Percentiles rank a stretch among this genome's conserved stretches.
Evolutionary conservation across 108 stramenopile species (phyloP).

Genomic region (Licmophora abbreviata): DNA sequence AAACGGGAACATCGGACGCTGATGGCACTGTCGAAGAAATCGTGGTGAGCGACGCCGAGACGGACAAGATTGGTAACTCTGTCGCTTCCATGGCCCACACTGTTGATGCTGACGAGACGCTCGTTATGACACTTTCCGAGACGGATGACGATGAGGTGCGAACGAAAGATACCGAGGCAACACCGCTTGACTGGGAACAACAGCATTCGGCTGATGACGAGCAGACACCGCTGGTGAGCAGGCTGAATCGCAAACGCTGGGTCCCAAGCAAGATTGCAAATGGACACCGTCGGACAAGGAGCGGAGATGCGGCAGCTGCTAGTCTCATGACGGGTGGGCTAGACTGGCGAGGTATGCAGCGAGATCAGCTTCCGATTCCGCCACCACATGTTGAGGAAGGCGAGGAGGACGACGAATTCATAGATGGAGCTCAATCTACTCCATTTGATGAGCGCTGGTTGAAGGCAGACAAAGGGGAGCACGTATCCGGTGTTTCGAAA

Average conservation of each 20-base stretch:
- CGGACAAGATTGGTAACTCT: not conserved
- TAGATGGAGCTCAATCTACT: slow-evolving; percentile 11
- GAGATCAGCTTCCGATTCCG: slow-evolving; percentile 38
- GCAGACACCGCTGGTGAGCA: too few relatives aligned
- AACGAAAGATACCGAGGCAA: not conserved
- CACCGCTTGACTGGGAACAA: slow-evolving; percentile 10
- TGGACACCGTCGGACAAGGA: slow-evolving; percentile 31
- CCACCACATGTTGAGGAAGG: slow-evolving; percentile 14
- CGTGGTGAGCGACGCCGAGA: not conserved
- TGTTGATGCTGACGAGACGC: slow-evolving; percentile 8
- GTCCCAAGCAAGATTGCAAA: not conserved
- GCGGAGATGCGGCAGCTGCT: slow-evolving; percentile 55
- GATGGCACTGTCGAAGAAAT: slow-evolving; percentile 21
- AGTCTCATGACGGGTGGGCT: slow-evolving; percentile 26
- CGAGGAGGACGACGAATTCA: slow-evolving; percentile 16
- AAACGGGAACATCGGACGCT: slow-evolving; percentile 10
- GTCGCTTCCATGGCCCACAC: not conserved
- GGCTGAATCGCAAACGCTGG: not conserved
- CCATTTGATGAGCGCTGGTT: not conserved
- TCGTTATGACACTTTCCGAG: slow-evolving; percentile 26
- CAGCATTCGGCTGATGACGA: slow-evolving; percentile 20
- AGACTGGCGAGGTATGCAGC: slow-evolving; percentile 58
- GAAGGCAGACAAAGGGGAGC: not conserved
- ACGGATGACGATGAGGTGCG: slow-evolving; percentile 19
- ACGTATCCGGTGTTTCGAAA: not conserved